Evolutionary conservation across 352 stramenopile genomes (phyloP).

Genomic region (Phytophthora brassicae): DNA sequence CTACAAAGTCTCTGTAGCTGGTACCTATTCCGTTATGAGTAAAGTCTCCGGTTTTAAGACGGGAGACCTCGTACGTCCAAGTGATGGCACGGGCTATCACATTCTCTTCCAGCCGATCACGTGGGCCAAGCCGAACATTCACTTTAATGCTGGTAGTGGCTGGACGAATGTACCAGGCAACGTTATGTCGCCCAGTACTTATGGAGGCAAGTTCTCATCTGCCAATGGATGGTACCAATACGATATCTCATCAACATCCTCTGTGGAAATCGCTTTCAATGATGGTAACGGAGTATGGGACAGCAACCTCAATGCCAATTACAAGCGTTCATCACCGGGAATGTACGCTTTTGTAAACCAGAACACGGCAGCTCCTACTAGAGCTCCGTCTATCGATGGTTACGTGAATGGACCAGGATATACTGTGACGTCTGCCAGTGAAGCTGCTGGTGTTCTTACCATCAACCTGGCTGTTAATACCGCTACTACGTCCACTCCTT

Average conservation of each 20-base stretch:
- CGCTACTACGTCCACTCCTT: constrained; percentile 18
- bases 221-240: constrained; percentile 49
- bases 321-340: constrained; percentile 34
- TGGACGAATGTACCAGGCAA: constrained; percentile 41
- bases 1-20: constrained; percentile 24
- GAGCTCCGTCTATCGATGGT: constrained; percentile 9
- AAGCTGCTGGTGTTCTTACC: constrained; percentile 28
- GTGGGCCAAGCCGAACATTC: constrained; percentile 41
- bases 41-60: constrained; percentile 29
- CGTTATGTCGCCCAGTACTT: constrained; percentile 37
- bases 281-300: constrained; percentile 46
- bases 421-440: constrained; percentile 33
- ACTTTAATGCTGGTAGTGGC: constrained; percentile 36
- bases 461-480: constrained; percentile 40
- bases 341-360: constrained; percentile 29
- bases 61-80: constrained; percentile 28
- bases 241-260: constrained; percentile 21
- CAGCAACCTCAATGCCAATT: constrained; percentile 46
- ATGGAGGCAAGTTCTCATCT: constrained; percentile 37
- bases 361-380: neutral
- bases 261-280: constrained; percentile 46
- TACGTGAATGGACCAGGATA: constrained; percentile 47
- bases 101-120: constrained; percentile 31
- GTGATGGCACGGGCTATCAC: constrained; percentile 28
- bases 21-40: constrained; percentile 30